phyloP scores from a whole-genome alignment of 2,329 filamentous ascomycete species.

The Xylaria multiplex region DNA sequence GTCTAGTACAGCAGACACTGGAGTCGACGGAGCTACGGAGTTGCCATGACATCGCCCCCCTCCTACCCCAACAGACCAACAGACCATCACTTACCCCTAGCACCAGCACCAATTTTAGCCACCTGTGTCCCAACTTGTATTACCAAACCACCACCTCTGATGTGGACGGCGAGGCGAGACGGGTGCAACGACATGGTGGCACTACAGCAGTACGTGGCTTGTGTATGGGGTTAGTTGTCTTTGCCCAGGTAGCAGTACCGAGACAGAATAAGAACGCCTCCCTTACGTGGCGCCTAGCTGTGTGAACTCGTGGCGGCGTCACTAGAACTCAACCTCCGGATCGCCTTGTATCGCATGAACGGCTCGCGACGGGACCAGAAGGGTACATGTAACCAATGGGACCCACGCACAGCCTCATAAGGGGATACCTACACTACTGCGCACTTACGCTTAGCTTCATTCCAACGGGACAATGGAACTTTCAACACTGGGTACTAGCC shows the following conservation, averaged over 20 bases:
- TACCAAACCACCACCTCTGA: neutral
- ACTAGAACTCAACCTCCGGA: neutral
- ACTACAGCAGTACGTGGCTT: neutral
- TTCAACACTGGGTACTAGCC: slow-evolving; percentile 11
- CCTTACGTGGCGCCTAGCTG: neutral
- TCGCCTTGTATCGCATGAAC: slow-evolving; percentile 10
- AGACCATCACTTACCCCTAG: too few species aligned
- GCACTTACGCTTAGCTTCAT: slow-evolving; percentile 21
- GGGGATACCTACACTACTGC: neutral
- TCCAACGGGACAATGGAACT: slow-evolving; percentile 33
- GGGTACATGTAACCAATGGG: slow-evolving; percentile 12
- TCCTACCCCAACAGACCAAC: too few species aligned
- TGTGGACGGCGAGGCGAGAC: neutral
- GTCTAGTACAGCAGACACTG: too few species aligned
- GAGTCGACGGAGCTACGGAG: slow-evolving; percentile 30
- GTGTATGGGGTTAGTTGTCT: neutral
- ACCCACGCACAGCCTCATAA: slow-evolving; percentile 9
- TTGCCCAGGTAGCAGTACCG: neutral
- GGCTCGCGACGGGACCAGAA: neutral
- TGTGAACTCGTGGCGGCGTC: slow-evolving; percentile 16
- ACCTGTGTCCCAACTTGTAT: neutral
- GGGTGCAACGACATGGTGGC: too few species aligned
- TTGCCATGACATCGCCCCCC: slow-evolving; percentile 20
- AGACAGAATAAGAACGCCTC: neutral
- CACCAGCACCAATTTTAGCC: too few species aligned